phyloP scores from a whole-genome alignment of 2,329 filamentous ascomycete genomes.

The Colletotrichum orchidophilum region DNA sequence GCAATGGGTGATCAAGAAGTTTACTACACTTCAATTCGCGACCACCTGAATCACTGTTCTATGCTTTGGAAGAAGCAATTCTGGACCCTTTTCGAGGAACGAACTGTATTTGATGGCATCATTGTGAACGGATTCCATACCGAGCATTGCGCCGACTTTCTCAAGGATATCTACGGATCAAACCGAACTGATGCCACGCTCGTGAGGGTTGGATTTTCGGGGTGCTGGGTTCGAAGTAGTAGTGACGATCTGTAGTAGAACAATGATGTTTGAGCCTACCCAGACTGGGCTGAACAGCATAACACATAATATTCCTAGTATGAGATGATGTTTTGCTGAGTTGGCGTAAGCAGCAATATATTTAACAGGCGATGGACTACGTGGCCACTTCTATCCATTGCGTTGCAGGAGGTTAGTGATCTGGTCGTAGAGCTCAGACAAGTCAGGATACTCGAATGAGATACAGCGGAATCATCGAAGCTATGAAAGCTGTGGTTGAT shows the following conservation, averaged over 20 bases:
- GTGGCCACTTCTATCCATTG: too few relatives aligned
- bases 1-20: slow-evolving; percentile 36
- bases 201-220: slow-evolving; percentile 11
- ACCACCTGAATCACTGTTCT: slow-evolving; percentile 40
- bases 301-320: too few relatives aligned
- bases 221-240: background rate
- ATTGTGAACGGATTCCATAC: slow-evolving; percentile 37
- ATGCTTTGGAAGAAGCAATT: slow-evolving; percentile 41
- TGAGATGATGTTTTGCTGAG: too few relatives aligned
- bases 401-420: too few relatives aligned
- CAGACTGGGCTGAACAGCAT: too few relatives aligned
- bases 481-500: too few relatives aligned
- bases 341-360: too few relatives aligned
- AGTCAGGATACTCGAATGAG: too few relatives aligned
- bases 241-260: background rate
- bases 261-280: too few relatives aligned
- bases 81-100: slow-evolving; percentile 37
- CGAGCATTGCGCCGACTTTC: slow-evolving; percentile 38
- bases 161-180: slow-evolving; percentile 18
- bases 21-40: slow-evolving; percentile 37
- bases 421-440: too few relatives aligned
- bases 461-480: too few relatives aligned
- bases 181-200: slow-evolving; percentile 20
- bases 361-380: too few relatives aligned
- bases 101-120: slow-evolving; percentile 35